These are phyloP conservation scores for Cutaneotrichosporon sp. DNA, from an alignment of 1,284 basidiomycete species.

Conservation along the genomic window DNA sequence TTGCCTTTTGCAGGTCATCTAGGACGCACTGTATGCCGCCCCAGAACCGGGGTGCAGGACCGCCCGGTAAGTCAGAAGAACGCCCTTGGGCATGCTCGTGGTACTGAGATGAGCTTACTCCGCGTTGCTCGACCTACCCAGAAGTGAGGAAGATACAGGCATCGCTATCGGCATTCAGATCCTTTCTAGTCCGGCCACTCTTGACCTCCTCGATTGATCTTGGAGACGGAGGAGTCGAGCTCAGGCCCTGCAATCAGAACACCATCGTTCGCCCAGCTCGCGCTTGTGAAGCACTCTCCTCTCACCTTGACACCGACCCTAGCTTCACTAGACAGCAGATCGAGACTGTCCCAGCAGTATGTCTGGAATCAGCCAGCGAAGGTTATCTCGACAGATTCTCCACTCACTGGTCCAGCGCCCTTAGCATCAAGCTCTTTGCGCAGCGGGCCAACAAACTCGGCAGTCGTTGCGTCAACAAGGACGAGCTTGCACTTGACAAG, in stretches of 20 bases:
- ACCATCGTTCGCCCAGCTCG: too few species aligned
- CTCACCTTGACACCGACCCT: not conserved
- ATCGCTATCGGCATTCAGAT: slow-evolving; percentile 34
- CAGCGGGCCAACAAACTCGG: slow-evolving; percentile 22
- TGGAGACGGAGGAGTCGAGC: not conserved
- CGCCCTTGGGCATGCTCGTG: slow-evolving; percentile 32
- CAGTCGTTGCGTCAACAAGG: slow-evolving; percentile 30
- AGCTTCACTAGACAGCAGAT: not conserved
- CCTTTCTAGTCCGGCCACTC: slow-evolving; percentile 11
- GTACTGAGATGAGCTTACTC: slow-evolving; percentile 9
- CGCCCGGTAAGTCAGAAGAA: slow-evolving; percentile 33
- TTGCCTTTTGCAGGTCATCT: not conserved
- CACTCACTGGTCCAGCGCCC: not conserved
- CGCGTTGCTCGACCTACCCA: slow-evolving; percentile 6
- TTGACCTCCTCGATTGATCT: slow-evolving; percentile 3
- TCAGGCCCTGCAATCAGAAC: not conserved
- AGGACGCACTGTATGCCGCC: slow-evolving; percentile 9
- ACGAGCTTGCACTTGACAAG: slow-evolving; percentile 28
- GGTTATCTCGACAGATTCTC: too few species aligned
- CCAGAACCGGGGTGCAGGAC: slow-evolving; percentile 5
- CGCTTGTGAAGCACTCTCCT: too few species aligned
- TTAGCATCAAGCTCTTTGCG: not conserved
- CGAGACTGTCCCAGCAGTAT: slow-evolving; percentile 7
- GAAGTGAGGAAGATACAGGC: slow-evolving; percentile 42
- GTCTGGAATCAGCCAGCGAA: not conserved